Evolutionary conservation across 441 rosid genomes (phyloP).

Genomic region (Erodium texanum): DNA sequence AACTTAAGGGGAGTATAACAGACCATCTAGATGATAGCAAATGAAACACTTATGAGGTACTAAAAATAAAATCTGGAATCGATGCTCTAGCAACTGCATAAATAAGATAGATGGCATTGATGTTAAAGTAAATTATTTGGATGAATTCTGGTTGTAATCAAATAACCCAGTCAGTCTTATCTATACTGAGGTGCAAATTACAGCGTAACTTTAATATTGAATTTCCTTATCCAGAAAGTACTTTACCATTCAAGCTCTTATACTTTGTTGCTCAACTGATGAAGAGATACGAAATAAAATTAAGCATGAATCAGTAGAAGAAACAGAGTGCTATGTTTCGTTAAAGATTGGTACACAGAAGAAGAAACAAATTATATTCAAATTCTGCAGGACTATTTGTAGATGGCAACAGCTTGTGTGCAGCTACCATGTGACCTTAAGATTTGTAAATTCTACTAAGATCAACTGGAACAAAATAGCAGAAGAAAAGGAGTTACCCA

Average conservation of each 20-base stretch:
- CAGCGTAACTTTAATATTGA: not conserved
- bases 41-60: slow-evolving; percentile 5
- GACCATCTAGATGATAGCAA: slow-evolving; percentile 64
- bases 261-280: not conserved
- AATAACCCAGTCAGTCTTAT: not conserved
- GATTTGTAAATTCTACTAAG: not conserved
- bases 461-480: slow-evolving; percentile 4
- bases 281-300: not conserved
- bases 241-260: not conserved
- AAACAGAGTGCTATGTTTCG: not conserved
- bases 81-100: not conserved
- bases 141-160: not conserved
- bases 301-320: not conserved
- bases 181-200: not conserved
- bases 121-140: not conserved
- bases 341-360: not conserved
- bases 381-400: slow-evolving; percentile 6
- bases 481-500: slow-evolving; percentile 42
- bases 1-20: slow-evolving; percentile 64
- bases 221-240: slow-evolving; percentile 3
- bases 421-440: not conserved
- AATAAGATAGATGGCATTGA: not conserved
- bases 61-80: slow-evolving; percentile 4
- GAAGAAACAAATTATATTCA: not conserved
- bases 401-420: not conserved